Evolutionary conservation across 768 basidiomycete species (phyloP).

Genomic region (Leccinum variicolor): DNA sequence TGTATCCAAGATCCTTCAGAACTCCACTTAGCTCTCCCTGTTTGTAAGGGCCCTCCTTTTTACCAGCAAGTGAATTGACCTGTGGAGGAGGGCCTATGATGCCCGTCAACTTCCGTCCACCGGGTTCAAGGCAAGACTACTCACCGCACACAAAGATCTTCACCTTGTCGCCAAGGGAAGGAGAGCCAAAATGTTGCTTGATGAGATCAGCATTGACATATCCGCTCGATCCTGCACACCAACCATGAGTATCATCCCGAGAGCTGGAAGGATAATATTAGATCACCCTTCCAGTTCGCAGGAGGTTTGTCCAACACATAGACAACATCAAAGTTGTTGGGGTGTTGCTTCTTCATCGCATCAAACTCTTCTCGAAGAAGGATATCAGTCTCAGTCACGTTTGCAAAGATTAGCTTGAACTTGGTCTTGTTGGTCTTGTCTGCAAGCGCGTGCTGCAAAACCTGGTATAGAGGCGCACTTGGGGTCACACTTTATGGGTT

Average conservation of each 20-base stretch:
- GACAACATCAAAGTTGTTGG: constrained; percentile 72
- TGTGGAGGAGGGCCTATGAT: constrained; percentile 73
- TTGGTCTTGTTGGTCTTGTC: constrained; percentile 87
- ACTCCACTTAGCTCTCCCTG: constrained; percentile 81
- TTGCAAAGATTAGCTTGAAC: constrained; percentile 89
- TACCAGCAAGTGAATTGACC: constrained; percentile 83
- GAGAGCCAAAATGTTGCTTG: constrained; percentile 64
- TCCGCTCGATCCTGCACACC: constrained; percentile 55
- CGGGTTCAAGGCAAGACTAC: constrained; percentile 16
- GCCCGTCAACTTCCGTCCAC: not conserved
- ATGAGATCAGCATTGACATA: constrained; percentile 73
- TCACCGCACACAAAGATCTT: constrained; percentile 89
- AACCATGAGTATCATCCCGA: constrained; percentile 1
- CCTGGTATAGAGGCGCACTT: constrained; percentile 82
- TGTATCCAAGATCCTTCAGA: constrained; percentile 87
- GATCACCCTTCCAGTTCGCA: constrained; percentile 55
- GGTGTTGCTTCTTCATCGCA: constrained; percentile 60
- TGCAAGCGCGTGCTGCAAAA: constrained; percentile 69
- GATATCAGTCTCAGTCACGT: constrained; percentile 88
- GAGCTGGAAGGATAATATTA: not conserved
- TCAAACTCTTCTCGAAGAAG: constrained; percentile 80
- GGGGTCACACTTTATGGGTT: not conserved
- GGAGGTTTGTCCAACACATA: constrained; percentile 83
- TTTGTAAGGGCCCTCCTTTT: constrained; percentile 76
- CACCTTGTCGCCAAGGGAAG: constrained; percentile 68